Conservation (phyloP, 495 filamentous ascomycete genomes). For the Haplographium delicatum region DNA sequence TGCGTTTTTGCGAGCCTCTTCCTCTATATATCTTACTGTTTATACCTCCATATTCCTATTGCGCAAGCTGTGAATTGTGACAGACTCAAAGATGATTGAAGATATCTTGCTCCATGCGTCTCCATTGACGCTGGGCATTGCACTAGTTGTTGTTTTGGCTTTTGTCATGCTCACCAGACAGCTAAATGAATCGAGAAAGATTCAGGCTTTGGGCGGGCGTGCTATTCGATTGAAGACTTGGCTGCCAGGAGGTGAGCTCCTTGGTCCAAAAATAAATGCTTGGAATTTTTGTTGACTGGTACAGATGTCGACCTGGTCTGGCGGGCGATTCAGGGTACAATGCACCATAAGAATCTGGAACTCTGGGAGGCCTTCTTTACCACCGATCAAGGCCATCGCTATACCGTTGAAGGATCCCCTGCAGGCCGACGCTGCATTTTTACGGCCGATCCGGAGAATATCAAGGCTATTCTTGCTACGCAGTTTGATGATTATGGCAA, state of each 20-base stretch:
- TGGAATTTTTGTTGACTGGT: slow-evolving; percentile 23
- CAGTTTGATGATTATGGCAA: slow-evolving; percentile 70
- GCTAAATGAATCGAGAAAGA: slow-evolving; percentile 32
- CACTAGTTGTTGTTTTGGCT: slow-evolving; percentile 24
- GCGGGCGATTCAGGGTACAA: slow-evolving; percentile 42
- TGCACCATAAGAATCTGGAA: slow-evolving; percentile 48
- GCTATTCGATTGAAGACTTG: slow-evolving; percentile 21
- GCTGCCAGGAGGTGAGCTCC: slow-evolving; percentile 30
- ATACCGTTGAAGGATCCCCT: slow-evolving; percentile 57
- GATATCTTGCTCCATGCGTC: slow-evolving; percentile 33
- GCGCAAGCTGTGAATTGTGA: not conserved
- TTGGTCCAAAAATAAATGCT: not conserved
- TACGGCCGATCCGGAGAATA: slow-evolving; percentile 74
- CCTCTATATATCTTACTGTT: slow-evolving; percentile 19
- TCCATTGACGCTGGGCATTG: slow-evolving; percentile 24
- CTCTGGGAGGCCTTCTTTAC: slow-evolving; percentile 52
- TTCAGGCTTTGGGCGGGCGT: slow-evolving; percentile 39
- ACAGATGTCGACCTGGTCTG: slow-evolving; percentile 60
- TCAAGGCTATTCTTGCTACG: slow-evolving; percentile 78
- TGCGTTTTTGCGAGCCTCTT: not conserved
- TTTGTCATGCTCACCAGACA: slow-evolving; percentile 25
- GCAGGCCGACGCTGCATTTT: slow-evolving; percentile 54
- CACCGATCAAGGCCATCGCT: slow-evolving; percentile 15
- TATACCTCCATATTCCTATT: slow-evolving; percentile 27
- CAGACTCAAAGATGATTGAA: slow-evolving; percentile 25